A percentile compares a stretch with the other conserved stretches of the same genome.
Conservation (phyloP, 2,329 filamentous ascomycete genomes). For the Zymoseptoria pseudotritici region DNA sequence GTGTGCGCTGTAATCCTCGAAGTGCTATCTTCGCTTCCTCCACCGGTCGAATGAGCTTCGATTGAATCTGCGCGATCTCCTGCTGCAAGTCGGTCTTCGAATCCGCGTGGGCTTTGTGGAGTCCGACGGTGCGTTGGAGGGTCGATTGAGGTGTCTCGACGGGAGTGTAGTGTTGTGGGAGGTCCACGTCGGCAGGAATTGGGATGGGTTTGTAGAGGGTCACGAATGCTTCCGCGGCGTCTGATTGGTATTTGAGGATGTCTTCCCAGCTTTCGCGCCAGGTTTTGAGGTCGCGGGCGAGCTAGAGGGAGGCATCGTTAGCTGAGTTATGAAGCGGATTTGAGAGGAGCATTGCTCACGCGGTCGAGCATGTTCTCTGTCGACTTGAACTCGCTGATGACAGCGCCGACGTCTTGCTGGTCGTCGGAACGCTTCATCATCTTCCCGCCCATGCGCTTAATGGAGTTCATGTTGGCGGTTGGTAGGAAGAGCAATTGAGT, state of each 20-base stretch:
- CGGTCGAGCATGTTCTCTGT: conserved; percentile 66
- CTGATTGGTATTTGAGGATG: conserved; percentile 62
- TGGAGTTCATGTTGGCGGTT: conserved; percentile 27
- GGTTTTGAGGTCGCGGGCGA: conserved; percentile 65
- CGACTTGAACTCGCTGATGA: conserved; percentile 74
- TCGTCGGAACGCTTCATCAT: conserved; percentile 65
- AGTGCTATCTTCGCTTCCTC: conserved; percentile 61
- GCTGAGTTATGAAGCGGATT: background rate
- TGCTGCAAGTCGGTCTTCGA: conserved; percentile 63
- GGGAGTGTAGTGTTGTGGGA: conserved; percentile 43
- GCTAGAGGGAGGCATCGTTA: conserved; percentile 39
- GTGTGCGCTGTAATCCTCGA: conserved; percentile 68
- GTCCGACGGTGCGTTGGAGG: conserved; percentile 55
- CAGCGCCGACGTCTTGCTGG: conserved; percentile 65
- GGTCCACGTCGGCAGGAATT: conserved; percentile 53
- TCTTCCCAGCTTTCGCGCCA: conserved; percentile 75
- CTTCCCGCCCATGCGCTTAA: conserved; percentile 68
- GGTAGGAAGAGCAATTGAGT: background rate
- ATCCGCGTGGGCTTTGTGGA: conserved; percentile 62
- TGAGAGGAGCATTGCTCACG: conserved; percentile 38
- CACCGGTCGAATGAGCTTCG: conserved; percentile 61
- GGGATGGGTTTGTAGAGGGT: conserved; percentile 70
- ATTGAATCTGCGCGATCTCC: conserved; percentile 64
- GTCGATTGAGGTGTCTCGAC: conserved; percentile 55
- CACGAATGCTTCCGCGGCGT: conserved; percentile 60